Evolutionary conservation across 768 basidiomycete genomes (phyloP).

Genomic region (Leucocoprinus leucothites): DNA sequence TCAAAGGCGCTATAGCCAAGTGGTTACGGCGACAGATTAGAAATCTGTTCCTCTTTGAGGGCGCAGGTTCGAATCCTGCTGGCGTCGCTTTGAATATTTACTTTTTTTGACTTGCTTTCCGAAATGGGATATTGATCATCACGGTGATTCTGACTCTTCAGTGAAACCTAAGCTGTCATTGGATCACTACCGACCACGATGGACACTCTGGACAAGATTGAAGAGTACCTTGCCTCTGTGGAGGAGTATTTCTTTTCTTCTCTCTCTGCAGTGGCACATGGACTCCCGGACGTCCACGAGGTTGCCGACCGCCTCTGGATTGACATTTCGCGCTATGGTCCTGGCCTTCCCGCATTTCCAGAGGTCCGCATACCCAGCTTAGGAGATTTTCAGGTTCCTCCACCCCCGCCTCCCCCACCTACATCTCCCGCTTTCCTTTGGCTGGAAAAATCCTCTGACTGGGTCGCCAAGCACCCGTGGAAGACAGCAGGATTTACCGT

Average conservation of each 20-base stretch:
- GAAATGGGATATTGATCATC: slow-evolving; percentile 53
- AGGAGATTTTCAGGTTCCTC: slow-evolving; percentile 66
- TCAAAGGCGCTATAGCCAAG: slow-evolving; percentile 78
- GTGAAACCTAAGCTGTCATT: slow-evolving; percentile 9
- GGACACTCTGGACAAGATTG: slow-evolving; percentile 58
- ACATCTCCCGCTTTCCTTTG: slow-evolving; percentile 47
- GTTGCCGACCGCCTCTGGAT: slow-evolving; percentile 68
- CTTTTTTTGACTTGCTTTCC: neutral
- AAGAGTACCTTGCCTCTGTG: slow-evolving; percentile 64
- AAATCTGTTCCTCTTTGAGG: slow-evolving; percentile 69
- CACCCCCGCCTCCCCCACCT: slow-evolving; percentile 61
- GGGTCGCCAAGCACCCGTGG: slow-evolving; percentile 60
- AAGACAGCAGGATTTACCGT: slow-evolving; percentile 49
- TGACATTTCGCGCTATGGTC: slow-evolving; percentile 81
- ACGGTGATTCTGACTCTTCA: too few relatives aligned
- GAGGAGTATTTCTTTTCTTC: slow-evolving; percentile 62
- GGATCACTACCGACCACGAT: slow-evolving; percentile 19
- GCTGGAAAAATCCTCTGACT: slow-evolving; percentile 45
- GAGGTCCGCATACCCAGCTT: slow-evolving; percentile 58
- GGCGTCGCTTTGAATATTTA: too few relatives aligned
- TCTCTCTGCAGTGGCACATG: slow-evolving; percentile 51
- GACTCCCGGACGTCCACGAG: slow-evolving; percentile 63
- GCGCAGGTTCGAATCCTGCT: slow-evolving; percentile 46
- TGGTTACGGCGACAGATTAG: slow-evolving; percentile 80
- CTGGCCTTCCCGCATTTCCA: slow-evolving; percentile 53